These are phyloP conservation scores for Alternaria solani DNA, from an alignment of 2,329 filamentous ascomycete genomes.

Conservation along the genomic window DNA sequence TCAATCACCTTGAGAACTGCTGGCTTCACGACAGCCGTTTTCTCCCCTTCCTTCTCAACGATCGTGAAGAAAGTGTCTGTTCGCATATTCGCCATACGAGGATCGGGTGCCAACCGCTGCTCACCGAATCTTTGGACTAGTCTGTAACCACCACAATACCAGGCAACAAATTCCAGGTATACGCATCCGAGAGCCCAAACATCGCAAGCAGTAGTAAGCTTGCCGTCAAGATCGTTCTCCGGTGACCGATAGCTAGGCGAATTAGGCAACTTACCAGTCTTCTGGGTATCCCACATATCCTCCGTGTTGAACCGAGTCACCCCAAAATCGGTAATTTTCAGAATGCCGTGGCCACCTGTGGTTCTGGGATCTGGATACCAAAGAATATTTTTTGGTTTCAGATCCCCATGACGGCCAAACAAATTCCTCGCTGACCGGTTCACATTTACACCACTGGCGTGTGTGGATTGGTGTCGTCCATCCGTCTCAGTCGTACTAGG, in stretches of 20 bases:
- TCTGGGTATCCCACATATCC: constrained; percentile 1
- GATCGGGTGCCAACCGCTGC: not conserved
- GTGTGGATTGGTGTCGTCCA: not conserved
- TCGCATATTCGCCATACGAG: not conserved
- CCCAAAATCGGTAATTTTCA: constrained; percentile 49
- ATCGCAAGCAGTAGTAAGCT: constrained; percentile 44
- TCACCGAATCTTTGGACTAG: not conserved
- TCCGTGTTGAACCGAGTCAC: constrained; percentile 11
- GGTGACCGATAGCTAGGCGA: constrained; percentile 51
- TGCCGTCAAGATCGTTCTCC: constrained; percentile 40
- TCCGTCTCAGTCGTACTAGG: not conserved
- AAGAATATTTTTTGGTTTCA: constrained; percentile 52
- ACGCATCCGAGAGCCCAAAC: constrained; percentile 45
- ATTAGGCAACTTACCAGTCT: not conserved
- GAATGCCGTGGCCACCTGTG: constrained; percentile 14
- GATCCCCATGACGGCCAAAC: constrained; percentile 46
- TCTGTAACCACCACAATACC: constrained; percentile 25
- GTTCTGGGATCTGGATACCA: constrained; percentile 28
- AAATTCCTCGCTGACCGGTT: not conserved
- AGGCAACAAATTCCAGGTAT: constrained; percentile 40
- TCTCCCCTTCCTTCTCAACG: not conserved
- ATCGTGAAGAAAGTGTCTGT: constrained; percentile 1
- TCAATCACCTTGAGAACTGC: constrained; percentile 6
- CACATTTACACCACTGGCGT: not conserved
- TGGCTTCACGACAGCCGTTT: not conserved